These are phyloP conservation scores for Strigomonas culicis DNA, from an alignment of 208 protist genomes.

Conservation along the genomic window DNA sequence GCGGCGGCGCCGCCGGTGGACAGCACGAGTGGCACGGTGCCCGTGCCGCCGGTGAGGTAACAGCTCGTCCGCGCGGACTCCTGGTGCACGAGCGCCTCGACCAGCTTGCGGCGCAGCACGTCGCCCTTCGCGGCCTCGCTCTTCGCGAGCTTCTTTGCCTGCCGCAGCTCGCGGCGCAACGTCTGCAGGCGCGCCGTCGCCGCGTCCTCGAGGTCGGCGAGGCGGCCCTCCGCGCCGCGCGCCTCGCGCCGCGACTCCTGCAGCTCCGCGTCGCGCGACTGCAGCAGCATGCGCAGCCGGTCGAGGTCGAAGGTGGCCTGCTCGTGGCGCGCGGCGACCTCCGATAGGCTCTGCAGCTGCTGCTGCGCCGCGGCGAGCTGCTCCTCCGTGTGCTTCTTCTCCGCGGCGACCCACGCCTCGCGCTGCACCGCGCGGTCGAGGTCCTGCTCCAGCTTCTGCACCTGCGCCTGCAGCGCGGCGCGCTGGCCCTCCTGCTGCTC, in stretches of 20 bases:
- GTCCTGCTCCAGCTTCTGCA: slow-evolving; percentile 24
- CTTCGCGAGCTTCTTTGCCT: slow-evolving; percentile 38
- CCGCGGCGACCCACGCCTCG: slow-evolving; percentile 48
- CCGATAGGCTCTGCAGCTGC: slow-evolving; percentile 43
- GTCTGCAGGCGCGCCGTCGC: slow-evolving; percentile 34
- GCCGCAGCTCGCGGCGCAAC: slow-evolving; percentile 42
- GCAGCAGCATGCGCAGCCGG: slow-evolving; percentile 42
- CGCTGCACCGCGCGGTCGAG: slow-evolving; percentile 48
- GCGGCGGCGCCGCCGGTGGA: background rate
- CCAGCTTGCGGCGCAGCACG: slow-evolving; percentile 48
- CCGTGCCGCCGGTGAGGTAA: background rate
- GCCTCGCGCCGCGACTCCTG: slow-evolving; percentile 30
- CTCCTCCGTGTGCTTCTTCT: slow-evolving; percentile 34
- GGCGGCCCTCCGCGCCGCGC: slow-evolving; percentile 25
- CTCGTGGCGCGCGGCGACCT: slow-evolving; percentile 24
- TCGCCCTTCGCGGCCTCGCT: slow-evolving; percentile 45
- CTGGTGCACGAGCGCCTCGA: slow-evolving; percentile 49
- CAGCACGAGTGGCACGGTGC: slow-evolving; percentile 3
- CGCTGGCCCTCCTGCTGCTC: slow-evolving; percentile 11
- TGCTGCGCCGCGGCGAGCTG: slow-evolving; percentile 40
- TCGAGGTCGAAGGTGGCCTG: slow-evolving; percentile 39
- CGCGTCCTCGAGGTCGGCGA: slow-evolving; percentile 50
- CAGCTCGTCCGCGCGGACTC: slow-evolving; percentile 21
- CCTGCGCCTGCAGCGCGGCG: slow-evolving; percentile 12
- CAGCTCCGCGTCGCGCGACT: slow-evolving; percentile 45